These are phyloP conservation scores for Ilex paraguariensis DNA, from an alignment of 305 asterid species.

Conservation along the genomic window DNA sequence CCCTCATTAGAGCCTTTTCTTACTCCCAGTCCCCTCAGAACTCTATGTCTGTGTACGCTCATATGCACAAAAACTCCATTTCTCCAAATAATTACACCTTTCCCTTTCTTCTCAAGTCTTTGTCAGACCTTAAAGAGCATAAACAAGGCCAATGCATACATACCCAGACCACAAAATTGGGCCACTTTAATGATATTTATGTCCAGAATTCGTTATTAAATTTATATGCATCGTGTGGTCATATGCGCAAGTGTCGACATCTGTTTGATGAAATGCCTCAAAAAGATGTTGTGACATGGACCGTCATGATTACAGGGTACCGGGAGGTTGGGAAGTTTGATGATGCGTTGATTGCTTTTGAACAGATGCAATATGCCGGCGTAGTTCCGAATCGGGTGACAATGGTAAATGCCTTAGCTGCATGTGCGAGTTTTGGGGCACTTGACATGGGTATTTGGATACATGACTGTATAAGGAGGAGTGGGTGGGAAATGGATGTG, in stretches of 20 bases:
- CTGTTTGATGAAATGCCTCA: conserved; percentile 56
- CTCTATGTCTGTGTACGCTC: conserved; percentile 28
- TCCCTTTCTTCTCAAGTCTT: conserved; percentile 56
- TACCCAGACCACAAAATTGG: conserved; percentile 37
- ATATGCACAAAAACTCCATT: conserved; percentile 38
- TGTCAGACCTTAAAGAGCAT: conserved; percentile 37
- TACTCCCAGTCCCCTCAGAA: conserved; percentile 33
- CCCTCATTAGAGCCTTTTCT: conserved; percentile 51
- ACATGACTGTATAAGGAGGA: conserved; percentile 29
- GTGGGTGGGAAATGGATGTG: conserved; percentile 47
- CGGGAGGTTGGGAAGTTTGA: conserved; percentile 30
- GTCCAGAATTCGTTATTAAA: conserved; percentile 58
- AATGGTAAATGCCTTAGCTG: conserved; percentile 44
- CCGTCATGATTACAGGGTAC: conserved; percentile 38
- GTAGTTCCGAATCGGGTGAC: conserved; percentile 53
- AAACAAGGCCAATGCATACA: conserved; percentile 43
- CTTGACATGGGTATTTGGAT: conserved; percentile 43
- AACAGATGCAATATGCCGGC: conserved; percentile 36
- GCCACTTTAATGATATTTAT: conserved; percentile 41
- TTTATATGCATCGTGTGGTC: conserved; percentile 42
- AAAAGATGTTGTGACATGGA: conserved; percentile 58
- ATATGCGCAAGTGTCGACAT: conserved; percentile 32
- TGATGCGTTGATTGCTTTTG: conserved; percentile 39
- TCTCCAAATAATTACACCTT: conserved; percentile 47
- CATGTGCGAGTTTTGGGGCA: conserved; percentile 40